Conservation (phyloP, 73 alveolate species). For the Uronychia binucleata region DNA sequence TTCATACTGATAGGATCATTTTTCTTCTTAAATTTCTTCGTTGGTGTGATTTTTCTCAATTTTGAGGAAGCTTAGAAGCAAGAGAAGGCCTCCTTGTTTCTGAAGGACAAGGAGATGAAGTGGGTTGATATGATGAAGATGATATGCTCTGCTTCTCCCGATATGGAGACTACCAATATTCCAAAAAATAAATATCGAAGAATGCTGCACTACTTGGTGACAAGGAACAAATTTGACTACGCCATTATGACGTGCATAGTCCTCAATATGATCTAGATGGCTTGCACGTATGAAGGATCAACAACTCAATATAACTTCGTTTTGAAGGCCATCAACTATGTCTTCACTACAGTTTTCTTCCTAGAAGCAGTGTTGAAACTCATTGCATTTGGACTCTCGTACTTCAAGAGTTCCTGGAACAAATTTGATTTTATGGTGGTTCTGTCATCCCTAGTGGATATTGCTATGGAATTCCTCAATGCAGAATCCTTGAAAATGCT, state of each 20-base stretch:
- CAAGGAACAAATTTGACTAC: slow-evolving; percentile 66
- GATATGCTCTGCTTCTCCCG: slow-evolving; percentile 49
- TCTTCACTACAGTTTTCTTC: slow-evolving; percentile 24
- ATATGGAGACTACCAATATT: slow-evolving; percentile 48
- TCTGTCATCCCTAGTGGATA: neutral
- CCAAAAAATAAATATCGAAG: slow-evolving; percentile 57
- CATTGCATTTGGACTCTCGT: slow-evolving; percentile 20
- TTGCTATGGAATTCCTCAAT: neutral
- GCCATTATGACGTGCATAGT: slow-evolving; percentile 76
- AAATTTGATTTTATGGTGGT: slow-evolving; percentile 51
- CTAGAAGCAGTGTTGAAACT: slow-evolving; percentile 37
- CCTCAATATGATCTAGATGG: slow-evolving; percentile 81
- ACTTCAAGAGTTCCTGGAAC: slow-evolving; percentile 33
- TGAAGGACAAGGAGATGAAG: slow-evolving; percentile 1
- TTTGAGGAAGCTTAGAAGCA: slow-evolving; percentile 65
- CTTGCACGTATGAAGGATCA: slow-evolving; percentile 72
- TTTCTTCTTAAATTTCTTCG: slow-evolving; percentile 88
- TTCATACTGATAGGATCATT: slow-evolving; percentile 85
- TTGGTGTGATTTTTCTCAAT: slow-evolving; percentile 93
- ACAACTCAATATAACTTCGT: slow-evolving; percentile 40
- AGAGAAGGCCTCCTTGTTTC: slow-evolving; percentile 5
- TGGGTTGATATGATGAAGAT: neutral
- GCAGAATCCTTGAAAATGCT: slow-evolving; percentile 47
- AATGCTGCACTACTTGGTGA: slow-evolving; percentile 30
- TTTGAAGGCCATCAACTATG: slow-evolving; percentile 74